Evolutionary conservation across 2,329 filamentous ascomycete genomes (phyloP).

Genomic region (Gremmenia infestans): DNA sequence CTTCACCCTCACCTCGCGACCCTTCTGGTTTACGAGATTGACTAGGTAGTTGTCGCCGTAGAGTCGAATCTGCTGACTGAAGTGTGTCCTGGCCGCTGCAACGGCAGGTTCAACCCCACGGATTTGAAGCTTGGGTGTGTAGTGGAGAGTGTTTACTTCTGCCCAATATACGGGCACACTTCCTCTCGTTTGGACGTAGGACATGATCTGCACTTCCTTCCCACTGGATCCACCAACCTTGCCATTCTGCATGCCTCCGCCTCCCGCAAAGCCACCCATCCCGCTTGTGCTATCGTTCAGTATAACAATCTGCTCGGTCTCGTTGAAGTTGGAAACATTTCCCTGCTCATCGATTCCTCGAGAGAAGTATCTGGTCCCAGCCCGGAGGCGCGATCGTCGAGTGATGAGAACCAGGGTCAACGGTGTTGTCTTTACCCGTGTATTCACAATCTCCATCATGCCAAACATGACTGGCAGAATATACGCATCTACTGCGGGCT

Average conservation of each 20-base stretch:
- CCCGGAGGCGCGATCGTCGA: conserved; percentile 79
- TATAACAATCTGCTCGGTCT: conserved; percentile 90
- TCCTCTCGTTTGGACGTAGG: conserved; percentile 93
- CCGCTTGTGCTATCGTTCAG: conserved; percentile 76
- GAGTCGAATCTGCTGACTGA: conserved; percentile 84
- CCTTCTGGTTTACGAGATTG: conserved; percentile 95
- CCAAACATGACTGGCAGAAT: conserved; percentile 95
- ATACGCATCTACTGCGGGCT: conserved; percentile 79
- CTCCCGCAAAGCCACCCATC: conserved; percentile 74
- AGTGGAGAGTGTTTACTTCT: conserved; percentile 88
- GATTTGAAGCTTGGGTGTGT: conserved; percentile 85
- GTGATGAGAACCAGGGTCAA: conserved; percentile 86
- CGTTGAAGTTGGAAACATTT: conserved; percentile 97
- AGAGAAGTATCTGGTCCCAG: conserved; percentile 91
- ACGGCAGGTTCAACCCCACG: conserved; percentile 77
- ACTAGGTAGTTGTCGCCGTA: conserved; percentile 98
- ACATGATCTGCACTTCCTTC: conserved; percentile 80
- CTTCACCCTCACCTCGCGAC: conserved; percentile 84
- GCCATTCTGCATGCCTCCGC: conserved; percentile 69
- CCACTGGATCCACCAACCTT: conserved; percentile 54
- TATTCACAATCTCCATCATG: conserved; percentile 87
- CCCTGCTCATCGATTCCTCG: conserved; percentile 90
- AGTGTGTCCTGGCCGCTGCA: conserved; percentile 77
- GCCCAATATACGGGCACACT: conserved; percentile 96
- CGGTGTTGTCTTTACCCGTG: conserved; percentile 76